A percentile compares a stretch with the other conserved stretches of the same genome.
phyloP scores from a whole-genome alignment of 805 yeast genomes.

The Schizosaccharomyces osmophilus region DNA sequence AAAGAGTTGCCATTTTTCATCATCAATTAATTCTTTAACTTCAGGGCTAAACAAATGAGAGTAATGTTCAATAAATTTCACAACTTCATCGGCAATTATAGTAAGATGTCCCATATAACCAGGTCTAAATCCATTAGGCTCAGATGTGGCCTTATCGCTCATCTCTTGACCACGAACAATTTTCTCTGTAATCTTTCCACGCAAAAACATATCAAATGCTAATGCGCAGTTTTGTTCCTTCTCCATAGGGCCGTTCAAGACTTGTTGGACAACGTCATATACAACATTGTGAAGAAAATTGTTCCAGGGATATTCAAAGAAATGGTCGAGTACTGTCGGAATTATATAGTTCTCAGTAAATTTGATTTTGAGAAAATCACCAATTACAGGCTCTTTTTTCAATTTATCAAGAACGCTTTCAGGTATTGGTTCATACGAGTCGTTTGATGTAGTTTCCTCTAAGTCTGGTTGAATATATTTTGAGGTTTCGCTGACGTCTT shows the following conservation, averaged over 20 bases:
- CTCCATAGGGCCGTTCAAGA: constrained; percentile 67
- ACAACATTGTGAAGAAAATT: constrained; percentile 92
- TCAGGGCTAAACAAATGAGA: constrained; percentile 30
- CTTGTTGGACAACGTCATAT: constrained; percentile 85
- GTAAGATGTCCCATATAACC: constrained; percentile 97
- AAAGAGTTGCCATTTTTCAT: constrained; percentile 53
- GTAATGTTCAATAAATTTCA: constrained; percentile 47
- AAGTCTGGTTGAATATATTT: background rate
- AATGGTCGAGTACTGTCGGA: constrained; percentile 19
- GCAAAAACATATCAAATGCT: constrained; percentile 45
- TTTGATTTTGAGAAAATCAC: constrained; percentile 67
- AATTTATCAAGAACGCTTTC: background rate
- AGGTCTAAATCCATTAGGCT: constrained; percentile 32
- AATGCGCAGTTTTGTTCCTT: constrained; percentile 63
- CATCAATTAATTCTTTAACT: constrained; percentile 22
- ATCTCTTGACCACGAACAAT: constrained; percentile 37
- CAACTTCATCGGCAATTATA: constrained; percentile 82
- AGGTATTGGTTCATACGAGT: background rate
- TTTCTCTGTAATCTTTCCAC: constrained; percentile 31
- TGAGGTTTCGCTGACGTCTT: background rate
- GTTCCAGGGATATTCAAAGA: constrained; percentile 83
- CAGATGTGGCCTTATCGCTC: constrained; percentile 35
- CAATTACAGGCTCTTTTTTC: constrained; percentile 33
- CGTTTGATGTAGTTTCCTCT: background rate
- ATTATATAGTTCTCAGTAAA: constrained; percentile 30